Base-by-base conservation (phyloP, 1,139 yeast species). In the Saccharomyces hybrid region DNA sequence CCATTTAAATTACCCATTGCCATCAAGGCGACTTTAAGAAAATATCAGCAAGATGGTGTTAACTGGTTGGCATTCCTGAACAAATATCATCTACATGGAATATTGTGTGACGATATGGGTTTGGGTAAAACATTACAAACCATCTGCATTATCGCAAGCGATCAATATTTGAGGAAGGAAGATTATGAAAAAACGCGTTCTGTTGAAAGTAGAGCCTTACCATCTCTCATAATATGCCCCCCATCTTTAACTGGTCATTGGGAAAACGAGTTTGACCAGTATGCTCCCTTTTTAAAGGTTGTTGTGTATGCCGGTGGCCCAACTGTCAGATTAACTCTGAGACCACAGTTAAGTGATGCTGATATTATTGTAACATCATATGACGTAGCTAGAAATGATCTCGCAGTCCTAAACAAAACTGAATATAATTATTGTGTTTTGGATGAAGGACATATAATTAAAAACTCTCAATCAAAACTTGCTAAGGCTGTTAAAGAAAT, bases 181-280 rank as follows among this genome's bases (percentile, higher is more conserved):
- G 86, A 83, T 59, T 86, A 76, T 68, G 75, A 80, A 55, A 66
- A 66, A 42, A 83, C 95, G 0, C 71, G 78, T 28, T 77, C 86
- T 0, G 75, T 77, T n/a, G 96, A 90, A 61, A 80, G 78, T 49
- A 77, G 95, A 59, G 83, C 81, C 41, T 74, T 93, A 34, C 96
- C 99, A 0, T 83, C 96, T 0, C 73, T 95, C 61, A 83, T 95
- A 51, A 80, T 95, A 27, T 93, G 99, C 73, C 99, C 99, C 1
- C 98, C 99, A 0, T 89, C 98, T 0, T 80, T 95, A 61, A 90
- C 97, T 1, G 99, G 99, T 28, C 99, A 95, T 71, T 95, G 99
- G 99, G 96, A 90, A 69, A 96, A 89, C 69, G 99, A 95, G 72
- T 76, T 95, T 59, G 81, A 82, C 58, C 93, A 88, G 60, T 95